Evolutionary conservation across 441 rosid species (phyloP).

Genomic region (Erysimum cheiri): DNA sequence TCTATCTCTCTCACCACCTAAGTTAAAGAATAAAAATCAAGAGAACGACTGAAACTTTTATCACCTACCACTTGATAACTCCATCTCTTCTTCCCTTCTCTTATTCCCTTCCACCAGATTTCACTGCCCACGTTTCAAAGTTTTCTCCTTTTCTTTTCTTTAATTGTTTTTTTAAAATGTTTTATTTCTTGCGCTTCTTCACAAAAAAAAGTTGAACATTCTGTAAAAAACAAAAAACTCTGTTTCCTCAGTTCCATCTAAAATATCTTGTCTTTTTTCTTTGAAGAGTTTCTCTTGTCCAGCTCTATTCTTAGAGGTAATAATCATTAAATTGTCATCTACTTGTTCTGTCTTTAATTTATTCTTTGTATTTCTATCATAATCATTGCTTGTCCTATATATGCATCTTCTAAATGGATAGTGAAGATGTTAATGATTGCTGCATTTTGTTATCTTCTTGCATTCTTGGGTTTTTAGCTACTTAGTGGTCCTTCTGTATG

Average conservation of each 20-base stretch:
- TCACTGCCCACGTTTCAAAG: constrained; percentile 28
- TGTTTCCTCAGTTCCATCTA: constrained; percentile 17
- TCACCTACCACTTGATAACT: constrained; percentile 47
- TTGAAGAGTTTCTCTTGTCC: constrained; percentile 40
- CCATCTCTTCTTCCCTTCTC: constrained; percentile 45
- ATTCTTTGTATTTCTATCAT: constrained; percentile 21
- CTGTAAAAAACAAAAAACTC: not conserved
- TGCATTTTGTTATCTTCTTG: constrained; percentile 37
- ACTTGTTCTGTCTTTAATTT: constrained; percentile 19
- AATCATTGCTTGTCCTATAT: constrained; percentile 20
- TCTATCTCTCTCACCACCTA: constrained; percentile 14
- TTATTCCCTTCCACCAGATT: constrained; percentile 36
- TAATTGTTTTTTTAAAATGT: not conserved
- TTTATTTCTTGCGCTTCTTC: constrained; percentile 22
- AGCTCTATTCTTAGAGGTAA: constrained; percentile 47
- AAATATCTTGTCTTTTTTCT: constrained; percentile 49
- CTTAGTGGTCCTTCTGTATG: constrained; percentile 35
- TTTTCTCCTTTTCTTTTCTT: constrained; percentile 22
- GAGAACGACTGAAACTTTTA: constrained; percentile 10
- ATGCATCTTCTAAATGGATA: constrained; percentile 21
- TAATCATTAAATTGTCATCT: constrained; percentile 25
- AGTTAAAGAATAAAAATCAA: constrained; percentile 8
- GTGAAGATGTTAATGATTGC: constrained; percentile 28
- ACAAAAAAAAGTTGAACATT: constrained; percentile 26
- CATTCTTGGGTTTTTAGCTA: constrained; percentile 11